Evolutionary conservation across 2,329 filamentous ascomycete genomes (phyloP).

Genomic region (Apiospora malaysiana): DNA sequence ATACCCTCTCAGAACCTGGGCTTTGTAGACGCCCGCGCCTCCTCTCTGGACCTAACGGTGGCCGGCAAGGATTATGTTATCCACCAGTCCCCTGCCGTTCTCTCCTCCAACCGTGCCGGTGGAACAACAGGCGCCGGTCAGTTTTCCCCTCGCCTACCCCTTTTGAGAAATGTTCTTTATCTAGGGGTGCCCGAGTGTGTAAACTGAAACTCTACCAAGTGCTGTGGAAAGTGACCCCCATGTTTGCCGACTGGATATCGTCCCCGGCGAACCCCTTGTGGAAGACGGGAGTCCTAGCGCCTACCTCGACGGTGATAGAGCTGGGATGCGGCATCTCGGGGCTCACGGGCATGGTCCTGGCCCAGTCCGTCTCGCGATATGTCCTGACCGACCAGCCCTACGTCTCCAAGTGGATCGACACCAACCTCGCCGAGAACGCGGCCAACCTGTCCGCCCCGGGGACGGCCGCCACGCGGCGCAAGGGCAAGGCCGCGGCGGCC

Average conservation of each 20-base stretch:
- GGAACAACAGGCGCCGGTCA: slow-evolving; percentile 76
- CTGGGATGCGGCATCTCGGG: slow-evolving; percentile 89
- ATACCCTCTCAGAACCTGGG: slow-evolving; percentile 80
- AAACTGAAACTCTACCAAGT: slow-evolving; percentile 53
- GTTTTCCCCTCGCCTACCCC: background rate
- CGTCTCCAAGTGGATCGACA: slow-evolving; percentile 75
- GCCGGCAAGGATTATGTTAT: slow-evolving; percentile 74
- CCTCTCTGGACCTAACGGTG: slow-evolving; percentile 70
- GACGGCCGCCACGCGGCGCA: slow-evolving; percentile 26
- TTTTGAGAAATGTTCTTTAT: too few relatives aligned
- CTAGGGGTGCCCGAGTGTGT: background rate
- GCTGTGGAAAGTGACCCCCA: slow-evolving; percentile 88
- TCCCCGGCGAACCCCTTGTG: slow-evolving; percentile 68
- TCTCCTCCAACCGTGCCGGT: slow-evolving; percentile 75
- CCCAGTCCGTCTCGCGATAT: slow-evolving; percentile 66
- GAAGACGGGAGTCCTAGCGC: slow-evolving; percentile 55
- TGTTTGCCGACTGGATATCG: slow-evolving; percentile 81
- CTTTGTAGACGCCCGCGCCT: slow-evolving; percentile 77
- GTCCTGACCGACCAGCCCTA: slow-evolving; percentile 89
- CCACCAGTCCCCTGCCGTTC: slow-evolving; percentile 81
- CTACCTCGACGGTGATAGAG: slow-evolving; percentile 71
- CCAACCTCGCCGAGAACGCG: slow-evolving; percentile 74
- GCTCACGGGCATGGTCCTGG: slow-evolving; percentile 74
- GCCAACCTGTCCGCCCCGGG: slow-evolving; percentile 23
- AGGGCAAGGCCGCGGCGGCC: slow-evolving; percentile 29